phyloP scores from a whole-genome alignment of 441 rosid species.

The Capsella rubella region DNA sequence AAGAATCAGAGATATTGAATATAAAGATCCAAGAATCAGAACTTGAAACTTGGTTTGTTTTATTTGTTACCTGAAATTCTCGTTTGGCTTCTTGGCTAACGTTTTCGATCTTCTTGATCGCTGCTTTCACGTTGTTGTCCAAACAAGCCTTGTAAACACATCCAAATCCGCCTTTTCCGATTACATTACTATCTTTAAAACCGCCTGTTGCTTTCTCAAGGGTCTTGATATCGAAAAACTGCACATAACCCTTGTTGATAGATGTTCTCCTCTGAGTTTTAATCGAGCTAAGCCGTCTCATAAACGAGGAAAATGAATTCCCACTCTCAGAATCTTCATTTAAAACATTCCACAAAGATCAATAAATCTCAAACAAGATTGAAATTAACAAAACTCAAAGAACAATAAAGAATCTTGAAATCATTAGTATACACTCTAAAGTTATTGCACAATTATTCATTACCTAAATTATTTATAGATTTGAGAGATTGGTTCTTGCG shows the following conservation, averaged over 20 bases:
- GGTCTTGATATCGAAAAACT: slow-evolving; percentile 60
- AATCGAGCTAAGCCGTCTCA: slow-evolving; percentile 31
- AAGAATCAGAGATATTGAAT: not conserved
- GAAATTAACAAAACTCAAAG: not conserved
- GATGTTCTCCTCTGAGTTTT: slow-evolving; percentile 33
- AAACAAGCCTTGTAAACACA: slow-evolving; percentile 73
- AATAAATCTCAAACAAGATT: not conserved
- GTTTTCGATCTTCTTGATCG: slow-evolving; percentile 79
- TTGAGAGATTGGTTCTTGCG: slow-evolving; percentile 49
- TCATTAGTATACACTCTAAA: not conserved
- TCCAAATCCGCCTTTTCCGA: slow-evolving; percentile 92
- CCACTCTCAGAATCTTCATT: slow-evolving; percentile 48
- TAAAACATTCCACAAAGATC: slow-evolving; percentile 8
- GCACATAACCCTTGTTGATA: slow-evolving; percentile 49
- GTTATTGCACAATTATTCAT: not conserved
- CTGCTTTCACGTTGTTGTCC: slow-evolving; percentile 57
- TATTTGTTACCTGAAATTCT: slow-evolving; percentile 70
- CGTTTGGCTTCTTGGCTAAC: slow-evolving; percentile 61
- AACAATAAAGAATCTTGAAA: not conserved
- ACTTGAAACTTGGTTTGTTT: not conserved
- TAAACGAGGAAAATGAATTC: slow-evolving; percentile 51
- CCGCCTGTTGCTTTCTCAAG: slow-evolving; percentile 69
- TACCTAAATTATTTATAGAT: slow-evolving; percentile 44
- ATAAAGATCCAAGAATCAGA: not conserved
- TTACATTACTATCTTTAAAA: slow-evolving; percentile 64